A percentile compares a stretch with the other conserved stretches of the same genome.
Conservation (phyloP, 768 basidiomycete genomes). For the Saitozyma sp. region DNA sequence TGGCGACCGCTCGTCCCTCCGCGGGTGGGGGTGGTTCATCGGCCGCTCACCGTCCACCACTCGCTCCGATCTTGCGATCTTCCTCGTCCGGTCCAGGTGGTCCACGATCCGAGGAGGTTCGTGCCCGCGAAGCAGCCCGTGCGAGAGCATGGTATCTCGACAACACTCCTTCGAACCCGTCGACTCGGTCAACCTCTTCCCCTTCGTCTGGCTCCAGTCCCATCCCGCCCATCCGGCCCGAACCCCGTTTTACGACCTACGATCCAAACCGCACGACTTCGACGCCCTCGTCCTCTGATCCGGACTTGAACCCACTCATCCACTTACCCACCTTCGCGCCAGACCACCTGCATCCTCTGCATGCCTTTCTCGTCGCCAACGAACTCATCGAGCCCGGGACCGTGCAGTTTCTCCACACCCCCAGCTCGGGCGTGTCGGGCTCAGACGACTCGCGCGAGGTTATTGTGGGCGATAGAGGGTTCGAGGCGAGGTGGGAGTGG, state of each 20-base stretch:
- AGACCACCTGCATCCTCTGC: conserved; percentile 3
- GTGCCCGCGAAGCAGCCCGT: conserved; percentile 3
- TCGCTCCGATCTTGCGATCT: not conserved
- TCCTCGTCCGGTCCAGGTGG: not conserved
- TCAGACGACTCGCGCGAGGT: conserved; percentile 6
- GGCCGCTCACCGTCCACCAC: not conserved
- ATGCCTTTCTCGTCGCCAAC: conserved; percentile 13
- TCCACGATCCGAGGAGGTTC: not conserved
- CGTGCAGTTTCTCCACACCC: conserved; percentile 17
- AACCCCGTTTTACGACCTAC: conserved; percentile 14
- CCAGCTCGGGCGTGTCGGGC: not conserved
- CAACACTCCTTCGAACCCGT: too few relatives aligned
- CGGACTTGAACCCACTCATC: conserved; percentile 3
- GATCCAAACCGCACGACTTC: conserved; percentile 15
- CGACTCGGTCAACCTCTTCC: not conserved
- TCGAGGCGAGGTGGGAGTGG: conserved; percentile 45
- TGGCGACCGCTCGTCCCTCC: not conserved
- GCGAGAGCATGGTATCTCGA: conserved; percentile 18
- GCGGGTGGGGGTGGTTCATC: not conserved
- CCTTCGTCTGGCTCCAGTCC: not conserved
- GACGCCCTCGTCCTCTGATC: not conserved
- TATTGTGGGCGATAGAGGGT: conserved; percentile 5
- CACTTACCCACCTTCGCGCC: conserved; percentile 14
- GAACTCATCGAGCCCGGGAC: conserved; percentile 14
- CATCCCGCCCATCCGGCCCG: not conserved